A percentile compares a stretch with the other conserved stretches of the same genome.
phyloP scores from a whole-genome alignment of 108 stramenopile species.

The Nitzschia sp. region DNA sequence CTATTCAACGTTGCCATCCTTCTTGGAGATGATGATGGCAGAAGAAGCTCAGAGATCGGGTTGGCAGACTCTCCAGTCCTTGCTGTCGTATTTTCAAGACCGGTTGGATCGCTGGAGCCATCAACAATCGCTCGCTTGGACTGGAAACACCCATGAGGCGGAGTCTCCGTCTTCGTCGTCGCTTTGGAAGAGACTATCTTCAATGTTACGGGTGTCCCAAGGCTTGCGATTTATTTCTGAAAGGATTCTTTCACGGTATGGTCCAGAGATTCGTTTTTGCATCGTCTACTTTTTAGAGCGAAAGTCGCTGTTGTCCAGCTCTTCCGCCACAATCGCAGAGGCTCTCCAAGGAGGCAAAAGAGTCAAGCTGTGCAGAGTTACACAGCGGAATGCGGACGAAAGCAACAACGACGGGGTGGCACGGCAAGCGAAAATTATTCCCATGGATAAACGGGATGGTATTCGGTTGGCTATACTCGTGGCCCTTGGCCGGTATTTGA shows the following conservation, averaged over 20 bases:
- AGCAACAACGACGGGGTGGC: background rate
- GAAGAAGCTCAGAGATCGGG: slow-evolving; percentile 61
- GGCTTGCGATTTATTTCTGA: slow-evolving; percentile 1
- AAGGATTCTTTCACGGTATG: slow-evolving; percentile 31
- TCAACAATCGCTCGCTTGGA: too few relatives aligned
- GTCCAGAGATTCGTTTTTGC: slow-evolving; percentile 55
- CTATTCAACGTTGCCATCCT: slow-evolving; percentile 72
- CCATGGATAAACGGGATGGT: slow-evolving; percentile 47
- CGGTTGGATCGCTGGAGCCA: slow-evolving; percentile 2
- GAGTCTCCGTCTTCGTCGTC: background rate
- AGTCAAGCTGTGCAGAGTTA: slow-evolving; percentile 52
- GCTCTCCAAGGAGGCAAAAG: slow-evolving; percentile 67
- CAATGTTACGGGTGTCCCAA: background rate
- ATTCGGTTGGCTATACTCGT: slow-evolving; percentile 59
- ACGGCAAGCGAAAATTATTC: slow-evolving; percentile 30
- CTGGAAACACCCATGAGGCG: slow-evolving; percentile 3
- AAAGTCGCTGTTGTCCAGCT: slow-evolving; percentile 34
- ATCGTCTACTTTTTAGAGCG: slow-evolving; percentile 63
- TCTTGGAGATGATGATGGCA: slow-evolving; percentile 78
- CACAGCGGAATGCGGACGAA: background rate
- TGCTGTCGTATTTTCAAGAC: slow-evolving; percentile 2
- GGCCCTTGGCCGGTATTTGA: slow-evolving; percentile 68
- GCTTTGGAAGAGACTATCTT: background rate
- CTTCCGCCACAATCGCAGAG: slow-evolving; percentile 62
- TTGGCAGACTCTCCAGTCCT: slow-evolving; percentile 41